Conservation (phyloP, 2,329 filamentous ascomycete genomes). For the Diaporthe citriasiana region DNA sequence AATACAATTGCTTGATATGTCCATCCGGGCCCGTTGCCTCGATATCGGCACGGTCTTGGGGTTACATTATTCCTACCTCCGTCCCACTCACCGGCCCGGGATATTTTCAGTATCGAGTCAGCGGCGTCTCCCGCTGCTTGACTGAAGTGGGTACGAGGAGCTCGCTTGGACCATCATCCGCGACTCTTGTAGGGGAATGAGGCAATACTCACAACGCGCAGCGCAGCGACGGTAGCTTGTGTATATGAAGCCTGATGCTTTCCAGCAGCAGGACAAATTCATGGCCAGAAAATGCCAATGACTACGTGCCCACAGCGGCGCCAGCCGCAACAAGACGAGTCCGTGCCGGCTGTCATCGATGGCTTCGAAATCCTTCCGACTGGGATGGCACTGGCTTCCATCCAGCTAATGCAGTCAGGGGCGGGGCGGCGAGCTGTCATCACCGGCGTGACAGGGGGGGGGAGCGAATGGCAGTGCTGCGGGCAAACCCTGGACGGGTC, state of each 20-base stretch:
- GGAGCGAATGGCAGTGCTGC: slow-evolving; percentile 35
- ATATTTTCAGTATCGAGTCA: slow-evolving; percentile 26
- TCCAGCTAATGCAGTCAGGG: slow-evolving; percentile 40
- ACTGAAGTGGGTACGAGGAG: slow-evolving; percentile 22
- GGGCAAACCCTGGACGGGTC: slow-evolving; percentile 5
- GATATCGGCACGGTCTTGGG: slow-evolving; percentile 26
- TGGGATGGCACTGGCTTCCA: slow-evolving; percentile 33
- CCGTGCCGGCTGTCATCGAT: slow-evolving; percentile 40
- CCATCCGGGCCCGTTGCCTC: slow-evolving; percentile 27
- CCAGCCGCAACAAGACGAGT: slow-evolving; percentile 30
- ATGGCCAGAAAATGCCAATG: slow-evolving; percentile 9
- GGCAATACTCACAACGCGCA: not conserved
- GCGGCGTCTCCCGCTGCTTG: slow-evolving; percentile 11
- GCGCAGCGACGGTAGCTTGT: not conserved
- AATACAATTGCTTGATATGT: slow-evolving; percentile 6
- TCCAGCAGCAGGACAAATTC: not conserved
- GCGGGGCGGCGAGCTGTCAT: slow-evolving; percentile 41
- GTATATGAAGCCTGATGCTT: not conserved
- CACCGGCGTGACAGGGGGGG: slow-evolving; percentile 37
- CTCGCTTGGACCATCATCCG: slow-evolving; percentile 27
- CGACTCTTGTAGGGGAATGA: not conserved
- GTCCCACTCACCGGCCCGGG: slow-evolving; percentile 30
- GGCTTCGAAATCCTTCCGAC: slow-evolving; percentile 34
- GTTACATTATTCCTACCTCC: slow-evolving; percentile 2
- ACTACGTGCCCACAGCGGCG: slow-evolving; percentile 22